phyloP scores from a whole-genome alignment of 805 yeast species.

The Metschnikowia proteae region DNA sequence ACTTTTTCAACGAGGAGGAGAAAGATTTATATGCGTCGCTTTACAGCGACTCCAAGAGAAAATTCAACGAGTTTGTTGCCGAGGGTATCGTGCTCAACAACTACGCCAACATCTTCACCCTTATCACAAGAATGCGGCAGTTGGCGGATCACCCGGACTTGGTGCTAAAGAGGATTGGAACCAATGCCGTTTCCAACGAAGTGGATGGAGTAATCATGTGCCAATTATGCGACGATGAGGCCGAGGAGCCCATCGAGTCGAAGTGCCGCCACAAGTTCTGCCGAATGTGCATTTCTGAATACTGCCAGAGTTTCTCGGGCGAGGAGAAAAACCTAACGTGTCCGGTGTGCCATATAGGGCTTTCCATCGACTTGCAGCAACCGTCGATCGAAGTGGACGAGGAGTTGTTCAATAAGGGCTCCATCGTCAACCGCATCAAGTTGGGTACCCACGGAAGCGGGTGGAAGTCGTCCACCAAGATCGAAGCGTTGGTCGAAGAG shows the following conservation, averaged over 20 bases:
- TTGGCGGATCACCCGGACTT: conserved; percentile 97
- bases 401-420: conserved; percentile 55
- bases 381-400: conserved; percentile 75
- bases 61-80: conserved; percentile 88
- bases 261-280: conserved; percentile 94
- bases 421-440: conserved; percentile 82
- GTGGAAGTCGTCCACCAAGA: conserved; percentile 94
- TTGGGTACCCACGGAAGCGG: conserved; percentile 64
- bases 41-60: conserved; percentile 81
- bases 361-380: conserved; percentile 84
- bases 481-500: conserved; percentile 94
- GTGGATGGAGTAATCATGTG: conserved; percentile 65
- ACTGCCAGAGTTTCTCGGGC: conserved; percentile 77
- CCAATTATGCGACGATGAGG: conserved; percentile 94
- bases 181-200: conserved; percentile 34
- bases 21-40: conserved; percentile 86
- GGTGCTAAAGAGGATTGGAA: conserved; percentile 67
- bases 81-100: conserved; percentile 95
- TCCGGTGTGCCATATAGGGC: conserved; percentile 93
- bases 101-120: conserved; percentile 93
- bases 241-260: conserved; percentile 94
- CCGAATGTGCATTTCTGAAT: conserved; percentile 87
- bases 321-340: conserved; percentile 62
- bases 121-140: conserved; percentile 96
- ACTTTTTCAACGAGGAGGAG: conserved; percentile 89